These are phyloP conservation scores for Apiotrichum montevideense DNA, from an alignment of 1,284 basidiomycete genomes.

Conservation along the genomic window DNA sequence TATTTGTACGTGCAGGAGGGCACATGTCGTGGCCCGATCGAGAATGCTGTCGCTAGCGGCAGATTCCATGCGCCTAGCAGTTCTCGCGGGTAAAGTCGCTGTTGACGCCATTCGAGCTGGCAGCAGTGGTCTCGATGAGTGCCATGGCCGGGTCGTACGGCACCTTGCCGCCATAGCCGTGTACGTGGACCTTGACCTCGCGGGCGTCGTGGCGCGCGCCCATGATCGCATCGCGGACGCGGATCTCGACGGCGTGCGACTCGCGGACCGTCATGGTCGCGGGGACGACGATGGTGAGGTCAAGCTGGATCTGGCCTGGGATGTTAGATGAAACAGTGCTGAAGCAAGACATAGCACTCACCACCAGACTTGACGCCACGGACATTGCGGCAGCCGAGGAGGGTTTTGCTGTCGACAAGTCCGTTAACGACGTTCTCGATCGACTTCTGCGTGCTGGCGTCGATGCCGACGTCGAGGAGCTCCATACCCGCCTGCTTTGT, in stretches of 20 bases:
- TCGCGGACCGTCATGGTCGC: constrained; percentile 57
- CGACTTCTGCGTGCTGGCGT: constrained; percentile 53
- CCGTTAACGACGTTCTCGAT: constrained; percentile 56
- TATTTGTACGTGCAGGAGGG: too few species aligned
- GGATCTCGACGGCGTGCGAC: constrained; percentile 57
- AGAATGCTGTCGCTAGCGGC: too few species aligned
- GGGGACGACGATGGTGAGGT: constrained; percentile 59
- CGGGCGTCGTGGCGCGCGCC: constrained; percentile 62
- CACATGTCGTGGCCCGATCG: too few species aligned
- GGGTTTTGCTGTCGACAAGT: constrained; percentile 48
- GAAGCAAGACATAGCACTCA: constrained; percentile 12
- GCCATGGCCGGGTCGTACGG: background rate
- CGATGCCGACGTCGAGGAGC: constrained; percentile 77
- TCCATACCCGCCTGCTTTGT: constrained; percentile 70
- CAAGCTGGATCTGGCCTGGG: constrained; percentile 42
- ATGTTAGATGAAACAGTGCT: background rate
- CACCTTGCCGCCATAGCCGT: constrained; percentile 24
- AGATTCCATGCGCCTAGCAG: background rate
- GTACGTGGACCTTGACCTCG: constrained; percentile 70
- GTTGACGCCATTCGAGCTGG: constrained; percentile 3
- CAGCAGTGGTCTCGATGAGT: background rate
- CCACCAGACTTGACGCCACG: constrained; percentile 69
- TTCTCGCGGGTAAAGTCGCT: constrained; percentile 13
- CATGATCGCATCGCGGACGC: constrained; percentile 60
- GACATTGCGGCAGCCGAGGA: constrained; percentile 60